phyloP scores from a whole-genome alignment of 2,329 filamentous ascomycete genomes.

The Cladosporium sp. region DNA sequence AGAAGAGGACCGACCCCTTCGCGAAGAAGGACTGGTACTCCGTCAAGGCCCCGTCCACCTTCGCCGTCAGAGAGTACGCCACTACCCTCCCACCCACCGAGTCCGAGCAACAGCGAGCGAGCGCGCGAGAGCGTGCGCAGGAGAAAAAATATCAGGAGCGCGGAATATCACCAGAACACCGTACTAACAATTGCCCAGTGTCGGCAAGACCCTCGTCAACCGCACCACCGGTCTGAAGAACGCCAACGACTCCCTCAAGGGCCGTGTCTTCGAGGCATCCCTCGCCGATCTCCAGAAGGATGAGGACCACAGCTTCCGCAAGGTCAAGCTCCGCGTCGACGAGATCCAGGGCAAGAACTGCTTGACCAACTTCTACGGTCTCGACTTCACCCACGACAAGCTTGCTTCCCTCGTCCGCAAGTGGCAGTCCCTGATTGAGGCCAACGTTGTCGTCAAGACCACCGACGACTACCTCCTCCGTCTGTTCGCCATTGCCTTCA shows the following conservation, averaged over 20 bases:
- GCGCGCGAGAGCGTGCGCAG: neutral
- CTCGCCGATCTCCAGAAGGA: slow-evolving; percentile 99
- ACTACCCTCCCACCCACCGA: slow-evolving; percentile 16
- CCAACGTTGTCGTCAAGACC: slow-evolving; percentile 99
- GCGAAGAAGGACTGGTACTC: slow-evolving; percentile 98
- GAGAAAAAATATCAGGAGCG: slow-evolving; percentile 8
- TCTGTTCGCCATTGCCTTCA: slow-evolving; percentile 98
- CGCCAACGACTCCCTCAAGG: slow-evolving; percentile 98
- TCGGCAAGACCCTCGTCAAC: slow-evolving; percentile 99
- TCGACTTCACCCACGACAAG: slow-evolving; percentile 99
- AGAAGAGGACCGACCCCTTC: slow-evolving; percentile 99
- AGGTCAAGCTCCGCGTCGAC: slow-evolving; percentile 97
- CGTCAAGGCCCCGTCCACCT: slow-evolving; percentile 96
- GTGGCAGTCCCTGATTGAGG: slow-evolving; percentile 99
- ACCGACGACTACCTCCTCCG: slow-evolving; percentile 99
- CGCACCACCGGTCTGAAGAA: slow-evolving; percentile 99
- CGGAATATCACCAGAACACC: slow-evolving; percentile 8
- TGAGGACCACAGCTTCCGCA: slow-evolving; percentile 99
- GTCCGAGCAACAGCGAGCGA: slow-evolving; percentile 5
- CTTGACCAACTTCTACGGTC: slow-evolving; percentile 99
- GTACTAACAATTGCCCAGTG: slow-evolving; percentile 58
- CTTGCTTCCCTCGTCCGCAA: slow-evolving; percentile 98
- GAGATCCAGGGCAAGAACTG: slow-evolving; percentile 99
- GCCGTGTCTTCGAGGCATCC: slow-evolving; percentile 97
- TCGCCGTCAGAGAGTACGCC: slow-evolving; percentile 92